Percentiles rank a stretch among this genome's conserved stretches.
Conservation (phyloP, 1,284 basidiomycete species). For the Tetrapyrgos nigripes region DNA sequence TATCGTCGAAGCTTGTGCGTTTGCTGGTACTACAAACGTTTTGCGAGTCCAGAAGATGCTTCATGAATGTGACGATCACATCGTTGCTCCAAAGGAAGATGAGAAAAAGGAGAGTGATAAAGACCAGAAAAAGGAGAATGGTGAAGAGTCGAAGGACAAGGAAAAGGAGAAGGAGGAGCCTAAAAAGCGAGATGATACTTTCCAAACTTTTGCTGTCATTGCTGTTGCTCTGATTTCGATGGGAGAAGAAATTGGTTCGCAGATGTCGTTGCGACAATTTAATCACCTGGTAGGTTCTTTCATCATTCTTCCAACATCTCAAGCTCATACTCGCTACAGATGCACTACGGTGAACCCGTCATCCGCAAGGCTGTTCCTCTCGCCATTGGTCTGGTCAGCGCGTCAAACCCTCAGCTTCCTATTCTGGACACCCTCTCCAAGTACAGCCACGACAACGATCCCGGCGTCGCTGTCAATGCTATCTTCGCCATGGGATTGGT, state of each 20-base stretch:
- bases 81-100: conserved; percentile 64
- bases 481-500: conserved; percentile 99
- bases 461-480: conserved; percentile 94
- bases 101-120: conserved; percentile 58
- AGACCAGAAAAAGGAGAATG: conserved; percentile 59
- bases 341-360: conserved; percentile 97
- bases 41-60: conserved; percentile 94
- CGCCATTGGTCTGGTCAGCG: conserved; percentile 92
- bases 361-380: conserved; percentile 96
- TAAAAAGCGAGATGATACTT: conserved; percentile 76
- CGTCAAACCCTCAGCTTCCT: conserved; percentile 95
- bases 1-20: conserved; percentile 94
- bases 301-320: neutral
- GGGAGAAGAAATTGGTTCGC: conserved; percentile 98
- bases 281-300: conserved; percentile 80
- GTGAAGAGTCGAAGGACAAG: conserved; percentile 58
- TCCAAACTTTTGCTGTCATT: conserved; percentile 94
- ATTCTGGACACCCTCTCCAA: conserved; percentile 99
- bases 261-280: conserved; percentile 96
- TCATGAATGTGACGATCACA: conserved; percentile 93
- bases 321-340: conserved; percentile 54
- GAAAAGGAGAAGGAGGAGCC: conserved; percentile 62
- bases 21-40: conserved; percentile 96
- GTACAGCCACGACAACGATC: conserved; percentile 99
- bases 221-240: conserved; percentile 96